These are phyloP conservation scores for Fennellomyces sp. DNA, from an alignment of 371 early-diverging fungal genomes.

Conservation along the genomic window DNA sequence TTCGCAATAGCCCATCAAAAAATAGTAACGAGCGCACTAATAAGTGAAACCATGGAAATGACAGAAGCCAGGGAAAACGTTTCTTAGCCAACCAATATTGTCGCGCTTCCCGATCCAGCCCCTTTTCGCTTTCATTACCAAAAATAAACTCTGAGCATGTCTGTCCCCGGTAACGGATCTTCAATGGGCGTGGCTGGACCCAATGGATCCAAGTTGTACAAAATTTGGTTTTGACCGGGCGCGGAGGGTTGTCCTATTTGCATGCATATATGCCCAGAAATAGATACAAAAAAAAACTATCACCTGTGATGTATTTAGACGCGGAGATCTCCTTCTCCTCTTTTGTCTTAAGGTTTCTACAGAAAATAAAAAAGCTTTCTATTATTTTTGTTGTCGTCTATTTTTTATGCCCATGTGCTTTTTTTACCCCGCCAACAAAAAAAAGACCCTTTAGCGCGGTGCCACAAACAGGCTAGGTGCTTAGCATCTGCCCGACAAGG, in stretches of 20 bases:
- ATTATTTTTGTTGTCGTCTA: not conserved
- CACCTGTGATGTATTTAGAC: not conserved
- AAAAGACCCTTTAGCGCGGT: not conserved
- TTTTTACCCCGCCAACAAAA: too few relatives aligned
- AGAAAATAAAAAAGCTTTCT: not conserved
- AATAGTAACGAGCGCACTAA: not conserved
- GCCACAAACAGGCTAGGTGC: not conserved
- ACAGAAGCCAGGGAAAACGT: not conserved
- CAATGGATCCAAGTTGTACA: slow-evolving; percentile 2
- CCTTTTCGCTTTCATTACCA: not conserved
- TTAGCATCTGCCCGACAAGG: not conserved
- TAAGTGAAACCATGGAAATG: slow-evolving; percentile 5
- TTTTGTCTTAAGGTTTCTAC: not conserved
- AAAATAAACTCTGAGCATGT: not conserved
- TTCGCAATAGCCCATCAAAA: not conserved
- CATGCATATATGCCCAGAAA: slow-evolving; percentile 2
- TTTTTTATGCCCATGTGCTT: not conserved
- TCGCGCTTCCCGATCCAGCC: not conserved
- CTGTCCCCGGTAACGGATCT: not conserved
- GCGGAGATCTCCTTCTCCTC: not conserved
- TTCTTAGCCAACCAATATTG: not conserved
- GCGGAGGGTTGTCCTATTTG: not conserved
- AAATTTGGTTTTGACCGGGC: not conserved
- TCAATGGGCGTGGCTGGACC: not conserved
- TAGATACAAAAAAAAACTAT: too few relatives aligned